Conservation (phyloP, 2,329 filamentous ascomycete genomes). For the Alternaria sp. region DNA sequence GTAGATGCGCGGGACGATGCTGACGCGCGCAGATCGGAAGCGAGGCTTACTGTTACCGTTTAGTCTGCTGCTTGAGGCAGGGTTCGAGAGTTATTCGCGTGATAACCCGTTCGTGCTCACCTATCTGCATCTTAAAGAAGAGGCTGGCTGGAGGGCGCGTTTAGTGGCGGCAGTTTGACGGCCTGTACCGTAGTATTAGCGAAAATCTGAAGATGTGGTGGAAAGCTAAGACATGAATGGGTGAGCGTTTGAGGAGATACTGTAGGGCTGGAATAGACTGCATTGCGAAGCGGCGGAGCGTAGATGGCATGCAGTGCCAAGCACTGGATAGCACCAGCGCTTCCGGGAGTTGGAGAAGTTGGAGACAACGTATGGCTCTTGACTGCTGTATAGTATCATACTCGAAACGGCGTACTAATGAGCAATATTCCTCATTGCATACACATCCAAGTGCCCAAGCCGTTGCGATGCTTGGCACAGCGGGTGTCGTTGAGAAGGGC, state of each 20-base stretch:
- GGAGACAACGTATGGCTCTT: neutral
- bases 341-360: neutral
- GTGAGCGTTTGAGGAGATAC: neutral
- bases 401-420: neutral
- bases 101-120: neutral
- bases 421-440: neutral
- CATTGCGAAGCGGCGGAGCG: neutral
- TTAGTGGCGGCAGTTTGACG: neutral
- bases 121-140: neutral
- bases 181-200: neutral
- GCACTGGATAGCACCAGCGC: neutral
- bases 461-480: neutral
- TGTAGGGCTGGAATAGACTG: neutral
- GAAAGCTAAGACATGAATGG: neutral
- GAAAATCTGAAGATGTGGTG: neutral
- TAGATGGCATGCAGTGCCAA: neutral
- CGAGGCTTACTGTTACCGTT: neutral
- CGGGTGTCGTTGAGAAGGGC: neutral
- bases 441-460: neutral
- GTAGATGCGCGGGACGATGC: conserved; percentile 3
- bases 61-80: neutral
- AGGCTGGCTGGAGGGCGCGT: neutral
- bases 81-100: neutral
- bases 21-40: neutral
- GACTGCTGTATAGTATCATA: neutral